Evolutionary conservation across 2,329 filamentous ascomycete genomes (phyloP), one percentile per base, ranked within the genome.

Genomic region (Claviceps pusilla): DNA sequence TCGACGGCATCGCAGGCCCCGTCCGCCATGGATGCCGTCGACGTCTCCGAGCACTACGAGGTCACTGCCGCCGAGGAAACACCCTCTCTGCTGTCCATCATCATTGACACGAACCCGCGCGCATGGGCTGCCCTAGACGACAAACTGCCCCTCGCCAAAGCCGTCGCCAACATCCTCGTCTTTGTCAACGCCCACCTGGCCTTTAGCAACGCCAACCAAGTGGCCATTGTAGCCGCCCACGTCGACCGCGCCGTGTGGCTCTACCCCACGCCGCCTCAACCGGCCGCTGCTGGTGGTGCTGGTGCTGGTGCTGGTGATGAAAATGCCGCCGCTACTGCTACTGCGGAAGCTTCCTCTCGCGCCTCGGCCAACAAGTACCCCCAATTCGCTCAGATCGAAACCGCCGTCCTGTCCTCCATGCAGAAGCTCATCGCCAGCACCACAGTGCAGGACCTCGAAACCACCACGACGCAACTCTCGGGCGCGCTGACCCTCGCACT

Each of bases 151-250:
- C 79, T 98, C 57, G 87, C 87, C 51, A 84, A 86, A 64, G 89
- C 89, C 57, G 76, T 98, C 57, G 88, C 91, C 57, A 82, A 91
- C 70, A 79, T 97, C 59, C 84, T 97, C 64, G 85, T 98, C 73
- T 97, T 96, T 72, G 84, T 96, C 72, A 97, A 98, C 69, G 89
- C 91, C 54, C 94, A 98, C 66, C 79, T 98, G 37, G 89, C 93
- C 60, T 90, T 91, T 66, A 94, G 90, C 70, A 91, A 93, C 68
- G 82, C 87, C 54, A 97, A 97, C 71, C 87, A 91, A 68, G 87
- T 97, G 50, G 89, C 90, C 57, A 80, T 98, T 16, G 81, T 98
- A 57, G 93, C 91, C 39, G 89, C 89, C 9, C 93, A 98, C 67
- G 84, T 83, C 60, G 85, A 93, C 64, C 83, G 86, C 58, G 88